phyloP scores from a whole-genome alignment of 2,329 filamentous ascomycete genomes.

The Penicillium sclerotigenum region DNA sequence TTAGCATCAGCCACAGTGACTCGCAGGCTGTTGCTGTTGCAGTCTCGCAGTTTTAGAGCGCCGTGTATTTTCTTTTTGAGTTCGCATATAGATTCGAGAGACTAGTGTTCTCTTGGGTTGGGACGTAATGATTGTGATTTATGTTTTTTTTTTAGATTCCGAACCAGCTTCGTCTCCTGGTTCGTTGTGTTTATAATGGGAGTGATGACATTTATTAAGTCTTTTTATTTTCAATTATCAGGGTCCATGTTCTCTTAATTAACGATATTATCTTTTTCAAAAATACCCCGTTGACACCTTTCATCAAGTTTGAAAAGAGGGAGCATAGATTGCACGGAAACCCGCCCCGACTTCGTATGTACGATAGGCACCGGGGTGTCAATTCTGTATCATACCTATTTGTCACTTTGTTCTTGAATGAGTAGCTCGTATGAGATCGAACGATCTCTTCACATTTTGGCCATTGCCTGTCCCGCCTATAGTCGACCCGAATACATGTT shows the following conservation, averaged over 20 bases:
- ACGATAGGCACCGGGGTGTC: too few species aligned
- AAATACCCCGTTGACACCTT: too few species aligned
- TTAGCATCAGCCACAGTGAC: slow-evolving; percentile 96
- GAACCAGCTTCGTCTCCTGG: slow-evolving; percentile 25
- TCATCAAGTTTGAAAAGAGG: too few species aligned
- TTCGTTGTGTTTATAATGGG: slow-evolving; percentile 27
- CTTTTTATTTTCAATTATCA: not conserved
- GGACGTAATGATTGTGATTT: slow-evolving; percentile 31
- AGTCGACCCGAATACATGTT: too few species aligned
- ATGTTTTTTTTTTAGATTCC: slow-evolving; percentile 23
- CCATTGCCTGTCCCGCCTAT: too few species aligned
- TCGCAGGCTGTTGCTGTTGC: slow-evolving; percentile 92
- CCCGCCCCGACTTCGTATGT: too few species aligned
- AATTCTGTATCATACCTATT: too few species aligned
- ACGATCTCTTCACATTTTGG: too few species aligned
- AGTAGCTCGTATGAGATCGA: too few species aligned
- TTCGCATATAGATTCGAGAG: slow-evolving; percentile 14
- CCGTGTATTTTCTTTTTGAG: slow-evolving; percentile 11
- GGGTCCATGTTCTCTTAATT: not conserved
- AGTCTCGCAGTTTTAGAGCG: slow-evolving; percentile 66
- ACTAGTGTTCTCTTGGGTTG: slow-evolving; percentile 7
- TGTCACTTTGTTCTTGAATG: too few species aligned
- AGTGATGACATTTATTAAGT: slow-evolving; percentile 24
- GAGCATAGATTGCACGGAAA: too few species aligned
- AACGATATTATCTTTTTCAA: not conserved